These are phyloP conservation scores for Zoysia matrella DNA, from an alignment of 202 grass and related monocot species.

Conservation along the genomic window DNA sequence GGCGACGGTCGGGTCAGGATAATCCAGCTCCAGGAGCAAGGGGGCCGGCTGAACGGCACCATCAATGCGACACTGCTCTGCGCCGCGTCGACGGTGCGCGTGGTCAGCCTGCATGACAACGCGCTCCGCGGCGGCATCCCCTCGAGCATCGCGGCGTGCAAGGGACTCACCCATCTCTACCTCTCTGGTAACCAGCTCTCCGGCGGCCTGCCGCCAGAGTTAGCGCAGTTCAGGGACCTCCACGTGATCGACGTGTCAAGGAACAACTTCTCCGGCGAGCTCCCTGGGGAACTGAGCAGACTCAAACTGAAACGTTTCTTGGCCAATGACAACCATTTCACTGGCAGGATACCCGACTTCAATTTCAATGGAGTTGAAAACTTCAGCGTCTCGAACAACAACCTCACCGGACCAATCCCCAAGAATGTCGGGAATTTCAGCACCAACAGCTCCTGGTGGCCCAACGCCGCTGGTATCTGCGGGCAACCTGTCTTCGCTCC, in stretches of 20 bases:
- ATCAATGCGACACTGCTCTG: constrained; percentile 53
- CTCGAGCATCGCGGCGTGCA: constrained; percentile 37
- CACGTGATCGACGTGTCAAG: constrained; percentile 32
- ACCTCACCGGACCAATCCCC: constrained; percentile 48
- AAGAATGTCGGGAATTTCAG: background rate
- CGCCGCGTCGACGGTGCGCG: constrained; percentile 17
- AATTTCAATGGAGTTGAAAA: background rate
- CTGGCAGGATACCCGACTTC: constrained; percentile 53
- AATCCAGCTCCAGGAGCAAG: too few species aligned
- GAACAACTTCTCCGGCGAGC: constrained; percentile 59
- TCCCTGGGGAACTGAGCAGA: constrained; percentile 25
- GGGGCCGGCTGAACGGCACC: too few species aligned
- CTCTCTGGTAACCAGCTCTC: constrained; percentile 41
- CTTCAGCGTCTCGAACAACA: constrained; percentile 57
- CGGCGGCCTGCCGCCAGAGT: constrained; percentile 41
- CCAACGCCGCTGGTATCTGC: constrained; percentile 54
- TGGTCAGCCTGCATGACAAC: constrained; percentile 34
- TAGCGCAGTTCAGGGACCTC: constrained; percentile 7
- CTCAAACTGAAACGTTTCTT: background rate
- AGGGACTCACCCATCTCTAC: constrained; percentile 21
- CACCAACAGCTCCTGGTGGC: constrained; percentile 10
- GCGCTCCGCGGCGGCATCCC: constrained; percentile 41
- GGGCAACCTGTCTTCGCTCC: background rate
- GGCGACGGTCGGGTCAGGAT: too few species aligned
- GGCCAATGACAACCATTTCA: constrained; percentile 49